Percentiles rank a stretch among this genome's conserved stretches.
These are phyloP conservation scores for Cercophora scortea DNA, from an alignment of 495 filamentous ascomycete genomes.

Conservation along the genomic window DNA sequence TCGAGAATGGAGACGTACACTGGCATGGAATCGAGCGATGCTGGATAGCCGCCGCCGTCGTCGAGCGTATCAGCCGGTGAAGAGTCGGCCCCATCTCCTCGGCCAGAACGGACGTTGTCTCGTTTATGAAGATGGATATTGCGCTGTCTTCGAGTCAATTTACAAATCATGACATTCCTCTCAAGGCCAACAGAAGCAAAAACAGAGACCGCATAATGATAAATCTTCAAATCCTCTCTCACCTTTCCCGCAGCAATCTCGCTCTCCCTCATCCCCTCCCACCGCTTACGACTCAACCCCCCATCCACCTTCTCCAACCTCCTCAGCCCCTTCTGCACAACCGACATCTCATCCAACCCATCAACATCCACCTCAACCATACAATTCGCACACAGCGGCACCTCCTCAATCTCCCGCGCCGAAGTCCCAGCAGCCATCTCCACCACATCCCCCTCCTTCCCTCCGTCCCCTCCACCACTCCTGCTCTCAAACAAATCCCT, in stretches of 20 bases:
- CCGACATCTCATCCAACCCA: constrained; percentile 1
- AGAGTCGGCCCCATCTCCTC: neutral
- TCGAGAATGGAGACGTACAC: constrained; percentile 35
- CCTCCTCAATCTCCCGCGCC: constrained; percentile 22
- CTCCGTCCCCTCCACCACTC: neutral
- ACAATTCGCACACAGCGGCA: constrained; percentile 29
- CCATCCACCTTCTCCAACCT: constrained; percentile 20
- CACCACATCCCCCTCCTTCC: neutral
- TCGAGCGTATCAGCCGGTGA: neutral
- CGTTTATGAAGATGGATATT: neutral
- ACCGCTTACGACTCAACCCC: constrained; percentile 15
- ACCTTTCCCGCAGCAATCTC: constrained; percentile 8
- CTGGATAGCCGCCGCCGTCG: constrained; percentile 9
- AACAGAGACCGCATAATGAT: too few relatives aligned
- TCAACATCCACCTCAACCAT: constrained; percentile 17
- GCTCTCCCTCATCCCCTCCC: constrained; percentile 14
- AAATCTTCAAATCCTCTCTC: neutral
- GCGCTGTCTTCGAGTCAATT: too few relatives aligned
- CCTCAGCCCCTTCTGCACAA: constrained; percentile 18
- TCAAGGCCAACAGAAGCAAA: too few relatives aligned
- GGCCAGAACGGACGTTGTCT: neutral
- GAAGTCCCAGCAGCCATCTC: neutral
- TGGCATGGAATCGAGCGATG: constrained; percentile 5
- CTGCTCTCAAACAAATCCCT: constrained; percentile 9
- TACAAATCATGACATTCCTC: too few relatives aligned